Conservation (phyloP, 345 rosid species). For the Linum lewisii region DNA sequence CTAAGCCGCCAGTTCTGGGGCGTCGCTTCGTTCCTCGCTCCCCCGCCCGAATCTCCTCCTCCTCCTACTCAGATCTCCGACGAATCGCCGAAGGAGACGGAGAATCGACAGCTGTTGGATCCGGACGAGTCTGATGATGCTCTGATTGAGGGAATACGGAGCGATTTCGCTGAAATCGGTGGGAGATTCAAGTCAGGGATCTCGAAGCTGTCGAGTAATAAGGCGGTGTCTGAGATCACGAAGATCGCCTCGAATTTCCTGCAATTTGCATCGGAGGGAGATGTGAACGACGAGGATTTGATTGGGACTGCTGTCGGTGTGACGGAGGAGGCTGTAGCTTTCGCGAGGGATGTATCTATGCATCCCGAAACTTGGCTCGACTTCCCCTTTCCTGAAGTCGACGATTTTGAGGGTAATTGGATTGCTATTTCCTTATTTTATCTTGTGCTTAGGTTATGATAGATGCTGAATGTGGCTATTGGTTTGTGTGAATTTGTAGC, state of each 20-base stretch:
- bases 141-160: conserved; percentile 43
- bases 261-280: conserved; percentile 46
- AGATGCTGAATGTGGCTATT: neutral
- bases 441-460: neutral
- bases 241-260: conserved; percentile 51
- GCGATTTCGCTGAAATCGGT: conserved; percentile 63
- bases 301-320: conserved; percentile 53
- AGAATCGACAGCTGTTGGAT: conserved; percentile 16
- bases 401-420: conserved; percentile 55
- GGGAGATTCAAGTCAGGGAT: conserved; percentile 57
- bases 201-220: conserved; percentile 50
- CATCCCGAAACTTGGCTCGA: conserved; percentile 96
- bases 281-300: conserved; percentile 29
- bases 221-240: conserved; percentile 52
- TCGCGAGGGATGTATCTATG: conserved; percentile 75
- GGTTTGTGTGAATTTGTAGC: neutral
- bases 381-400: conserved; percentile 63
- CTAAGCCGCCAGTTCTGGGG: conserved; percentile 78
- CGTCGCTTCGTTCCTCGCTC: conserved; percentile 89
- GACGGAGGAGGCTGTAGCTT: conserved; percentile 69
- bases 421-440: neutral
- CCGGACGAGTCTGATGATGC: conserved; percentile 28
- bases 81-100: neutral
- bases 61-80: conserved; percentile 15
- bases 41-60: conserved; percentile 33